A percentile compares a stretch with the other conserved stretches of the same genome.
Evolutionary conservation across 106 monocot genomes (phyloP).

Genomic region (Apostasia shenzhenica): DNA sequence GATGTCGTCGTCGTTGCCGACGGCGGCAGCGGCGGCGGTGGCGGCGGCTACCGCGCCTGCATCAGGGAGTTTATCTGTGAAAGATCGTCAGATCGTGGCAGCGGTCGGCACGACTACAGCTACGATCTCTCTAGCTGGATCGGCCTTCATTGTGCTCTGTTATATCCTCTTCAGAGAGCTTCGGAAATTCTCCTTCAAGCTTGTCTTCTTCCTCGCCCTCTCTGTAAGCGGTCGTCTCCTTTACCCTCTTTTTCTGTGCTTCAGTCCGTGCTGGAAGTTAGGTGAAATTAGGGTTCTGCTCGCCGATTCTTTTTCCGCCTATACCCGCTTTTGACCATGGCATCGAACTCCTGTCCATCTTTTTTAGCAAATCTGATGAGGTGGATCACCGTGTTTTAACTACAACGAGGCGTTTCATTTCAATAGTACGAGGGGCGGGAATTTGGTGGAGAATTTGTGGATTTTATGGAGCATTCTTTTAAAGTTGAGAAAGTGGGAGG

Average conservation of each 20-base stretch:
- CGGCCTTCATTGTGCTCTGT: slow-evolving; percentile 91
- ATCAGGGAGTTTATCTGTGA: slow-evolving; percentile 22
- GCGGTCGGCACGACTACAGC: slow-evolving; percentile 64
- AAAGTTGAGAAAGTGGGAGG: background rate
- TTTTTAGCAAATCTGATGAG: background rate
- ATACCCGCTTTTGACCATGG: background rate
- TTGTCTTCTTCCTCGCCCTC: slow-evolving; percentile 97
- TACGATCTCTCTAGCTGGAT: slow-evolving; percentile 68
- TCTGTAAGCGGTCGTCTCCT: slow-evolving; percentile 40
- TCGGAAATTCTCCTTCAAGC: slow-evolving; percentile 98
- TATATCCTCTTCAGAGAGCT: slow-evolving; percentile 95
- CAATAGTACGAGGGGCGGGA: background rate
- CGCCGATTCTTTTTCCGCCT: background rate
- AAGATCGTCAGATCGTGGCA: slow-evolving; percentile 39
- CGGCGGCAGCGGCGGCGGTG: slow-evolving; percentile 4
- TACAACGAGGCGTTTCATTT: background rate
- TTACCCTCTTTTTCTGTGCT: background rate
- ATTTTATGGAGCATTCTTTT: background rate
- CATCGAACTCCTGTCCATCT: background rate
- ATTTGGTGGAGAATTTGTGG: background rate
- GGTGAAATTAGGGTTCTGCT: background rate
- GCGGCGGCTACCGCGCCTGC: slow-evolving; percentile 19
- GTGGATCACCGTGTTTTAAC: background rate
- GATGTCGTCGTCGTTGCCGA: background rate
- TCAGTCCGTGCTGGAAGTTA: background rate